phyloP scores from a whole-genome alignment of 2,329 filamentous ascomycete species.

The Arthrinium puccinioides region DNA sequence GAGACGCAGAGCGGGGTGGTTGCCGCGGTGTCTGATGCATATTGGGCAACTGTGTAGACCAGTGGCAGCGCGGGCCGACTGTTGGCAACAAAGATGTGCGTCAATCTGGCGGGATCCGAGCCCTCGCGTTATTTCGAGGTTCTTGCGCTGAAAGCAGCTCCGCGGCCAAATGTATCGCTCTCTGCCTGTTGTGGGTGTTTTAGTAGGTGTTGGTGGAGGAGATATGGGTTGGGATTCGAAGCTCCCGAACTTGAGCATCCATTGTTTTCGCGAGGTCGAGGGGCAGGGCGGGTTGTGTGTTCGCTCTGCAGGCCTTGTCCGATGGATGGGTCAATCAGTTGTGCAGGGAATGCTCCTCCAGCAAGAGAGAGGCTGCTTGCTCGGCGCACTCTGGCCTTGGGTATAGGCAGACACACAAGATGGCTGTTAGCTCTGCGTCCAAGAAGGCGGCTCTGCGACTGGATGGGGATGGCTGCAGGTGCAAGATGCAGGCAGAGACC shows the following conservation, averaged over 20 bases:
- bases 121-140: too few relatives aligned
- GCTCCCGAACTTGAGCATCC: neutral
- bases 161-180: too few relatives aligned
- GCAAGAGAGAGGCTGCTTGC: neutral
- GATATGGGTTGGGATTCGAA: neutral
- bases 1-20: slow-evolving; percentile 64
- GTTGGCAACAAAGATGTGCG: neutral
- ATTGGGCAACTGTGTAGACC: slow-evolving; percentile 17
- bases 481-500: slow-evolving; percentile 1
- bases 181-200: too few relatives aligned
- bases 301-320: too few relatives aligned
- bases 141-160: neutral
- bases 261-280: too few relatives aligned
- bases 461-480: slow-evolving; percentile 6
- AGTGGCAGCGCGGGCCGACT: neutral
- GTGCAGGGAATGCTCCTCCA: neutral
- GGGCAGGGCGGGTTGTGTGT: too few relatives aligned
- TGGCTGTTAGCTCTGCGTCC: too few relatives aligned
- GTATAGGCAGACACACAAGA: neutral
- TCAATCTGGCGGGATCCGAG: too few relatives aligned
- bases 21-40: slow-evolving; percentile 92
- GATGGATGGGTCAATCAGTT: too few relatives aligned
- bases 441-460: slow-evolving; percentile 7
- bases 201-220: neutral
- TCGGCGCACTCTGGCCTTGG: neutral